A percentile compares a stretch with the other conserved stretches of the same genome.
Conservation (phyloP, 2,329 filamentous ascomycete species). For the Ophiognomonia clavigignenti-juglandacearum region DNA sequence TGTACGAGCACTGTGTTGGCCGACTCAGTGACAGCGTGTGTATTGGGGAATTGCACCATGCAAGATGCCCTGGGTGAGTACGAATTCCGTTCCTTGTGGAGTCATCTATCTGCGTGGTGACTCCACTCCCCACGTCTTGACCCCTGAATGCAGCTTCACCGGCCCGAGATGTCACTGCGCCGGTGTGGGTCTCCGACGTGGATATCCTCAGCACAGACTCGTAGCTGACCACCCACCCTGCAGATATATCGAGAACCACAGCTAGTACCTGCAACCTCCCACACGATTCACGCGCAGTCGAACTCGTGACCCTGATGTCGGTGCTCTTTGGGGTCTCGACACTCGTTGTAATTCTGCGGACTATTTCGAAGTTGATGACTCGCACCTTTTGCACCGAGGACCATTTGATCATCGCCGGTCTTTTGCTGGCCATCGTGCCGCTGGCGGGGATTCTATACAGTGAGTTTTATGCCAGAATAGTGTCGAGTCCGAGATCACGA, state of each 20-base stretch:
- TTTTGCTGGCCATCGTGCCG: conserved; percentile 1
- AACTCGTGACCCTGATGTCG: conserved; percentile 6
- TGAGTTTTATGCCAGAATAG: not conserved
- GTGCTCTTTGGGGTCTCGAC: not conserved
- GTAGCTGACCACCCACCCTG: not conserved
- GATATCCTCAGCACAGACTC: not conserved
- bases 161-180: not conserved
- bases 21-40: conserved; percentile 3
- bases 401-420: conserved; percentile 6
- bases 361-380: conserved; percentile 2
- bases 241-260: conserved; percentile 4
- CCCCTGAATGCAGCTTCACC: not conserved
- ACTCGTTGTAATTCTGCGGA: conserved; percentile 5
- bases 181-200: too few relatives aligned
- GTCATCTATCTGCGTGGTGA: not conserved
- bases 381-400: conserved; percentile 10
- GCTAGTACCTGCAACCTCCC: conserved; percentile 4
- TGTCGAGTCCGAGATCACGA: not conserved
- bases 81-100: not conserved
- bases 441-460: conserved; percentile 5
- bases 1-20: conserved; percentile 2
- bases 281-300: conserved; percentile 5
- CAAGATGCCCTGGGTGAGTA: conserved; percentile 12
- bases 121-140: not conserved
- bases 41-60: conserved; percentile 13